A percentile compares a stretch with the other conserved stretches of the same genome.
Evolutionary conservation across 345 rosid species (phyloP).

Genomic region (Eucalyptus caleyi): DNA sequence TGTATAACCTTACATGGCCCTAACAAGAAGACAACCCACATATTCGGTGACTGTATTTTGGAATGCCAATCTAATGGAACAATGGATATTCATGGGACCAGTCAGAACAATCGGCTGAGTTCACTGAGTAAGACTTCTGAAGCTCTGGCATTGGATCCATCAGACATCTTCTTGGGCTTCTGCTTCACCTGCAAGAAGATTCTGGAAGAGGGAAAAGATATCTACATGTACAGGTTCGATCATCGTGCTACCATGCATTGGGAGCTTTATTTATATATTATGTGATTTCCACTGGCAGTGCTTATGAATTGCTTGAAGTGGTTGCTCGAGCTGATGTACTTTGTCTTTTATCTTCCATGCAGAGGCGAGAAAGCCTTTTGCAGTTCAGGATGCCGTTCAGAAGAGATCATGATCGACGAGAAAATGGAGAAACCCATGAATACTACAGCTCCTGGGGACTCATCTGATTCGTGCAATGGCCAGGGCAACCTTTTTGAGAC

Average conservation of each 20-base stretch:
- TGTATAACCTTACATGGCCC: conserved; percentile 77
- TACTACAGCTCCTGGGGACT: background rate
- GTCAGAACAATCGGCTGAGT: background rate
- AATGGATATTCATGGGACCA: background rate
- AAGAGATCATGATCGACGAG: conserved; percentile 55
- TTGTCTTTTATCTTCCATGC: background rate
- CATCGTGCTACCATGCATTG: background rate
- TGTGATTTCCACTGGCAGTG: background rate
- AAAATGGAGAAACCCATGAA: conserved; percentile 12
- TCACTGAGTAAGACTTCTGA: background rate
- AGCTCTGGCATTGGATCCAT: conserved; percentile 1
- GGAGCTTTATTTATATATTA: background rate
- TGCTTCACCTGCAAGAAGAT: conserved; percentile 69
- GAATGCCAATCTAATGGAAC: conserved; percentile 30
- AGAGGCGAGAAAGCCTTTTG: conserved; percentile 90
- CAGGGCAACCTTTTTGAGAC: conserved; percentile 16
- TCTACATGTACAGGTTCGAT: conserved; percentile 71
- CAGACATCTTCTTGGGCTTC: conserved; percentile 44
- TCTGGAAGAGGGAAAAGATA: conserved; percentile 51
- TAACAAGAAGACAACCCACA: conserved; percentile 71
- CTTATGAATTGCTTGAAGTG: background rate
- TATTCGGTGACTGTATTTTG: conserved; percentile 64
- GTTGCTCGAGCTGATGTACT: background rate
- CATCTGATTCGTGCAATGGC: background rate
- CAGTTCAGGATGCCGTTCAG: conserved; percentile 49